A percentile compares a stretch with the other conserved stretches of the same genome.
phyloP scores from a whole-genome alignment of 331 rosid species.

The Pyrus hybrid region DNA sequence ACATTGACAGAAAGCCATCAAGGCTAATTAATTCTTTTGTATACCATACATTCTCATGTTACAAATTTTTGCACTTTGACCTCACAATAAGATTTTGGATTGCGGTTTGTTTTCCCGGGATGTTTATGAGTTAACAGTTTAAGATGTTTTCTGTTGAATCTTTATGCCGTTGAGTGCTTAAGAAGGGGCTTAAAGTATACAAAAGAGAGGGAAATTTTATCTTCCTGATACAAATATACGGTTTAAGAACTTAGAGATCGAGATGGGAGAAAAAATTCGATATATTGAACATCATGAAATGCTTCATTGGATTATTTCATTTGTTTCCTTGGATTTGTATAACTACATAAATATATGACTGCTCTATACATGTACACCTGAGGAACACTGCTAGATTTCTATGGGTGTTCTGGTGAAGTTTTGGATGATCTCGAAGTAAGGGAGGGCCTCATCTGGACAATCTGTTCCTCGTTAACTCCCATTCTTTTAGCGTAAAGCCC shows the following conservation, averaged over 20 bases:
- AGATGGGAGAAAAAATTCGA: background rate
- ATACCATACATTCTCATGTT: background rate
- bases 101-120: background rate
- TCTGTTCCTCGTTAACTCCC: conserved; percentile 69
- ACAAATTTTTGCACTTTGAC: background rate
- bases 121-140: background rate
- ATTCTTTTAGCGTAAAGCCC: conserved; percentile 63
- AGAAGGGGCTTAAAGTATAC: background rate
- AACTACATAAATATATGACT: background rate
- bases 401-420: conserved; percentile 30
- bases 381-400: background rate
- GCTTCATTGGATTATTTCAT: background rate
- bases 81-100: background rate
- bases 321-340: background rate
- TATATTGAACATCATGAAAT: background rate
- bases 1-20: conserved; percentile 3
- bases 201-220: background rate
- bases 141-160: background rate
- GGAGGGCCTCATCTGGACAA: conserved; percentile 88
- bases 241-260: background rate
- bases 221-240: background rate
- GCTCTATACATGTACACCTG: background rate
- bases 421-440: conserved; percentile 58
- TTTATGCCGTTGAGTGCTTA: background rate
- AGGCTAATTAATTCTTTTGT: conserved; percentile 27